Evolutionary conservation across 2,329 filamentous ascomycete species (phyloP).

Genomic region (Calonectria pseudoturangicola): DNA sequence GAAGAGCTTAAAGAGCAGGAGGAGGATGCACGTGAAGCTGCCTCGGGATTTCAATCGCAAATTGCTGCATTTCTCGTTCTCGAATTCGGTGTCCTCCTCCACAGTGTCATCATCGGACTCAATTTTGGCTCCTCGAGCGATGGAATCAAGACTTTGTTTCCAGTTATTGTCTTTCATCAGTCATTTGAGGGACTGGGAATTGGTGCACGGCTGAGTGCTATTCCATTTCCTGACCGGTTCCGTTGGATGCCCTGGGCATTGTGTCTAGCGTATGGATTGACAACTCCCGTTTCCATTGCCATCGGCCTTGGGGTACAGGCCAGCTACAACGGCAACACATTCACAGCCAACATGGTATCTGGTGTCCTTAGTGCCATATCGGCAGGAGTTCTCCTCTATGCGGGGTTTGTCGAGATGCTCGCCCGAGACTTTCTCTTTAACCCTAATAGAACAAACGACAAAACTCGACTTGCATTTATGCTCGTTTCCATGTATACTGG

Average conservation of each 20-base stretch:
- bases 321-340: background rate
- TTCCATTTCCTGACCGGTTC: background rate
- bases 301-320: background rate
- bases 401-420: slow-evolving; percentile 12
- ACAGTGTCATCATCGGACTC: slow-evolving; percentile 11
- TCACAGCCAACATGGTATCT: background rate
- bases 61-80: slow-evolving; percentile 10
- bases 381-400: slow-evolving; percentile 4
- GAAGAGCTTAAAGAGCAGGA: background rate
- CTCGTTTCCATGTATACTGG: background rate
- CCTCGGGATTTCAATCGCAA: slow-evolving; percentile 13
- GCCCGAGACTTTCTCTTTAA: slow-evolving; percentile 9
- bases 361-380: background rate
- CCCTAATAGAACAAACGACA: slow-evolving; percentile 16
- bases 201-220: background rate
- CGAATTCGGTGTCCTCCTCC: slow-evolving; percentile 14
- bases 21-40: background rate
- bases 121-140: slow-evolving; percentile 16
- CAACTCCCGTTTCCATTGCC: slow-evolving; percentile 1
- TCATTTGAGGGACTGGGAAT: slow-evolving; percentile 16
- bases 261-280: slow-evolving; percentile 11
- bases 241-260: slow-evolving; percentile 14
- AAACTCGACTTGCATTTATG: background rate
- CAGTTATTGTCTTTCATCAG: slow-evolving; percentile 6
- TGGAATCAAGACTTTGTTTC: slow-evolving; percentile 4